Evolutionary conservation across 768 basidiomycete genomes (phyloP).

Genomic region (Trametes meyenii): DNA sequence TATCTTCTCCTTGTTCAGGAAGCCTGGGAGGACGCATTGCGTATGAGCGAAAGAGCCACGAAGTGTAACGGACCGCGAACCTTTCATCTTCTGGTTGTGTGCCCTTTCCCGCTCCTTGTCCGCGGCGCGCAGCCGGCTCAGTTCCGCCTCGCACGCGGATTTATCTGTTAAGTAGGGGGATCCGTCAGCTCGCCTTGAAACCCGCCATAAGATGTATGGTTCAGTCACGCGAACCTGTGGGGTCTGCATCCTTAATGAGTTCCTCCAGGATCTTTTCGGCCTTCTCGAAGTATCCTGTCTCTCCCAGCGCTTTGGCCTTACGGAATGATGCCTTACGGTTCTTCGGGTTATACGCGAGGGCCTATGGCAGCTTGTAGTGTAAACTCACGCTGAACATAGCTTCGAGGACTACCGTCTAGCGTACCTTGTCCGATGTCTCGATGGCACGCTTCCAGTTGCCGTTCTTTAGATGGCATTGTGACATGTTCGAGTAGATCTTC

Average conservation of each 20-base stretch:
- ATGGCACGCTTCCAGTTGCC: constrained; percentile 77
- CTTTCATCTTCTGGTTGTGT: constrained; percentile 75
- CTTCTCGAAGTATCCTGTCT: constrained; percentile 76
- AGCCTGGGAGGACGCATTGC: constrained; percentile 41
- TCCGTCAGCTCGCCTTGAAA: background rate
- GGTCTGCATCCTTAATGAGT: constrained; percentile 61
- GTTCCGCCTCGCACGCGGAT: constrained; percentile 68
- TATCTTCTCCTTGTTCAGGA: constrained; percentile 43
- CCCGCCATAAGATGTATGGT: background rate
- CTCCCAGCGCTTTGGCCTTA: constrained; percentile 78
- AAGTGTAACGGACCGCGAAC: constrained; percentile 36
- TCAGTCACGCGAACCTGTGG: constrained; percentile 23
- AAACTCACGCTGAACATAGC: background rate
- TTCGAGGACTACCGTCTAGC: background rate
- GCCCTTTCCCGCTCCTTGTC: constrained; percentile 70
- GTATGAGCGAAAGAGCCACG: background rate
- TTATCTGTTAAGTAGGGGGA: constrained; percentile 7
- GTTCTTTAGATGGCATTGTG: constrained; percentile 80
- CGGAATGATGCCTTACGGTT: constrained; percentile 83
- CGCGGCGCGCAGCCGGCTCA: constrained; percentile 57
- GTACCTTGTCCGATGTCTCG: constrained; percentile 81
- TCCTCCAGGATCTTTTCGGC: constrained; percentile 68
- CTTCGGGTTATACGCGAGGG: constrained; percentile 69
- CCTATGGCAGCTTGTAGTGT: constrained; percentile 42
- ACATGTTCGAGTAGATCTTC: constrained; percentile 86